Evolutionary conservation across 78 protist species (phyloP).

Genomic region (Thecamonas trahens): DNA sequence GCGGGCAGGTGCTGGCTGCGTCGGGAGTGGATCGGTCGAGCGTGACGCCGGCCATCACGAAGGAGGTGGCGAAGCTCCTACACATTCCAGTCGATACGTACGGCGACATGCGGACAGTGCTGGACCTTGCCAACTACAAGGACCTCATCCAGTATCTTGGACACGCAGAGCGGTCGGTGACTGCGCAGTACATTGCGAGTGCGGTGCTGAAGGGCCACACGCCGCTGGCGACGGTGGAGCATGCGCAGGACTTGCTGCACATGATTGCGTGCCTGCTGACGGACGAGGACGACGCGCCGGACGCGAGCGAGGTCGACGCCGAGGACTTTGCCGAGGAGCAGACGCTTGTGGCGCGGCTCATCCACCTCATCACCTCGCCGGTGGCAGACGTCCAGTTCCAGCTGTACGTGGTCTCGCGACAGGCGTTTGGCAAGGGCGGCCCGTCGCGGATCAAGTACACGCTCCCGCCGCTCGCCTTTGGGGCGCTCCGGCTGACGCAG

Average conservation of each 20-base stretch:
- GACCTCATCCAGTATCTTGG: conserved; percentile 30
- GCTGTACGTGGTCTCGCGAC: conserved; percentile 25
- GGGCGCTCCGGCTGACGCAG: neutral
- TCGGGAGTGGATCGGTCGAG: neutral
- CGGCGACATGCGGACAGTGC: conserved; percentile 38
- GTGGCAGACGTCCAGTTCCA: conserved; percentile 43
- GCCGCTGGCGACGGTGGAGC: conserved; percentile 4
- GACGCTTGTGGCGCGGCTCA: conserved; percentile 47
- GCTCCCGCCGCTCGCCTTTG: conserved; percentile 18
- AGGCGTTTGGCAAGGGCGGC: conserved; percentile 75
- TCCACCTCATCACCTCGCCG: conserved; percentile 56
- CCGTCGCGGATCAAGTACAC: conserved; percentile 48
- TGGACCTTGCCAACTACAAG: conserved; percentile 52
- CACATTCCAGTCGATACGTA: conserved; percentile 49
- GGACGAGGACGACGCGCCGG: conserved; percentile 50
- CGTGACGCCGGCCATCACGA: conserved; percentile 28
- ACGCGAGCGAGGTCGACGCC: conserved; percentile 39
- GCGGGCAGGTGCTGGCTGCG: conserved; percentile 15
- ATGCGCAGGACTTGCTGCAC: conserved; percentile 13
- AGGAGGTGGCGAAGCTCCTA: conserved; percentile 36
- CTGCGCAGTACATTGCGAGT: neutral
- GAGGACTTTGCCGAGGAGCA: conserved; percentile 81
- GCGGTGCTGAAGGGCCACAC: neutral
- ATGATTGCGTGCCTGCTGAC: neutral
- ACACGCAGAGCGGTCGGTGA: conserved; percentile 32